Evolutionary conservation across 2,329 filamentous ascomycete species (phyloP).

Genomic region (Lecanosticta acicola): DNA sequence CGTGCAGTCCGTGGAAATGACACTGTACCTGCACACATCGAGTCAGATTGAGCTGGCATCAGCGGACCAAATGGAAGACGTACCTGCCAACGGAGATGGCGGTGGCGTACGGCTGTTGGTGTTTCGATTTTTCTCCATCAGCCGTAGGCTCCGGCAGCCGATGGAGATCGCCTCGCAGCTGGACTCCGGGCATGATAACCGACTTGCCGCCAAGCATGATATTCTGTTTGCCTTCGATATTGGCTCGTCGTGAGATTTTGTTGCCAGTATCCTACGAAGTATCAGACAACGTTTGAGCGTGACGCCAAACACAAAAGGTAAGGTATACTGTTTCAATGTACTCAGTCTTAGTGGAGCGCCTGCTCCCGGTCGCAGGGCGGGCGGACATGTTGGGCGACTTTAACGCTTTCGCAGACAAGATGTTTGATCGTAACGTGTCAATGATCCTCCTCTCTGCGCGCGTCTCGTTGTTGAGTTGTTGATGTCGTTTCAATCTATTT

Average conservation of each 20-base stretch:
- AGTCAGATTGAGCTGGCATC: not conserved
- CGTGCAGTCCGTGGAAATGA: slow-evolving; percentile 71
- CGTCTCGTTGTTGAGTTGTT: too few relatives aligned
- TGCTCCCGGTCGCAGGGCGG: slow-evolving; percentile 33
- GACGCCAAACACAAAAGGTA: not conserved
- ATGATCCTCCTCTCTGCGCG: too few relatives aligned
- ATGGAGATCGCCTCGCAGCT: slow-evolving; percentile 85
- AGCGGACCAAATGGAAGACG: not conserved
- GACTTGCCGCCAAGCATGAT: slow-evolving; percentile 94
- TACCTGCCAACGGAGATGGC: slow-evolving; percentile 72
- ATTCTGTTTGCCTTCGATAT: slow-evolving; percentile 91
- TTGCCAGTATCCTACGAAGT: slow-evolving; percentile 79
- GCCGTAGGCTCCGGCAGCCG: slow-evolving; percentile 28
- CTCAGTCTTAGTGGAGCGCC: slow-evolving; percentile 73
- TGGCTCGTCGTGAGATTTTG: slow-evolving; percentile 89
- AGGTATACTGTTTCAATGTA: slow-evolving; percentile 86
- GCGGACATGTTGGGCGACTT: slow-evolving; percentile 27
- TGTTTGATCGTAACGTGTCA: not conserved
- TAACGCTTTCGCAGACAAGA: not conserved
- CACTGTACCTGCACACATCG: slow-evolving; percentile 63
- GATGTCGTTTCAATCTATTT: too few relatives aligned
- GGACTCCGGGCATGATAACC: slow-evolving; percentile 90
- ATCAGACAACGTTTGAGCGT: slow-evolving; percentile 2
- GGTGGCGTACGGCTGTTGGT: slow-evolving; percentile 29
- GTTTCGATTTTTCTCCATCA: slow-evolving; percentile 28